Base-by-base conservation (phyloP, 2,329 filamentous ascomycete genomes). In the Aaosphaeria pasadenensis region DNA sequence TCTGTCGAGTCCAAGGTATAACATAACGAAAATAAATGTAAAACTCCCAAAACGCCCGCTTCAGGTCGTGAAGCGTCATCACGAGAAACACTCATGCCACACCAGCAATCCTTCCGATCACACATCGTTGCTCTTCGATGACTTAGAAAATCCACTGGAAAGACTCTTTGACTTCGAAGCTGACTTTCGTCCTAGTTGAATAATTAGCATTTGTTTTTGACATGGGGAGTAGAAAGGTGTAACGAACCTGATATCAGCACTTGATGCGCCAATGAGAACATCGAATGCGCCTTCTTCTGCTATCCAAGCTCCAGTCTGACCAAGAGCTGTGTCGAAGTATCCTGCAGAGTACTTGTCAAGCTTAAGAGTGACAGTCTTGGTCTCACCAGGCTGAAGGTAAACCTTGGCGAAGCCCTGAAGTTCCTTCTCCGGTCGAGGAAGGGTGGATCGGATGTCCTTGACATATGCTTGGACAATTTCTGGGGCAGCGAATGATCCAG, bases 401-500 rank as follows among this genome's bases (percentile, higher is more conserved):
- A 70, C 65, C 45, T 72, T 72, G 49, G 80, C 79, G 59, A 89
- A 89, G 0, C 83, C 85, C 32, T 84, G 83, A 1, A 89, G 74
- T 67, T 89, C 86, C 69, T 89, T 88, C 56, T 83, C 80, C 0
- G 86, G 86, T 24, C 86, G 73, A 0, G 80, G 80, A n/a, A 89
- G 72, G 7, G 78, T 73, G 1, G 83, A 83, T 62, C 80, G 81
- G 43, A 80, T 74, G 4, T 87, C 84, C n/a, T 76, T 75, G 42
- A 89, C 74, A 55, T 89, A 89, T 2, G 84, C 73, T 69, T 89
- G 86, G 6, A 88, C 80, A 33, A 81, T 84, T 62, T 89, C 85
- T 1, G 77, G 73, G 1, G 85, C 86, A 2, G 77, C 71, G 61
- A 78, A 66, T 0, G 61, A 53, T 4, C 86, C 86, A 0, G 77